These are phyloP conservation scores for Talaromyces thailandensis DNA, from an alignment of 495 filamentous ascomycete species.

Conservation along the genomic window DNA sequence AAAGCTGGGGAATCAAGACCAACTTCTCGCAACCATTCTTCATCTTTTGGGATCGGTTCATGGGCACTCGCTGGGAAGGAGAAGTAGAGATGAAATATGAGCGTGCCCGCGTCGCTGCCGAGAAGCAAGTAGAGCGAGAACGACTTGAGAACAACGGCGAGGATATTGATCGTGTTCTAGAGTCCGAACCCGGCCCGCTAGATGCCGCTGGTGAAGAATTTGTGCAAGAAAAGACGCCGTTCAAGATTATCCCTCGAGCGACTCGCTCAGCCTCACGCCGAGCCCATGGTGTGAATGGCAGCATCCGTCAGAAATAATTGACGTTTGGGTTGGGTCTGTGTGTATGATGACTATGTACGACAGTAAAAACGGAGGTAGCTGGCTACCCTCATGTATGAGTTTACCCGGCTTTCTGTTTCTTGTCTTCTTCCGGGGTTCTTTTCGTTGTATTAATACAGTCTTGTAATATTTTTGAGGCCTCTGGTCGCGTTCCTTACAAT, in stretches of 20 bases:
- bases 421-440: not conserved
- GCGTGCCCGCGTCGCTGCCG: constrained; percentile 30
- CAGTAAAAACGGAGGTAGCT: constrained; percentile 3
- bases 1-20: constrained; percentile 92
- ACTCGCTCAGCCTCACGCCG: constrained; percentile 1
- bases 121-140: constrained; percentile 26
- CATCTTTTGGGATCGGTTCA: constrained; percentile 41
- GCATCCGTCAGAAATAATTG: constrained; percentile 5
- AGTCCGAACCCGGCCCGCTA: constrained; percentile 2
- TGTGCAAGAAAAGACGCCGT: constrained; percentile 2
- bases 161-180: not conserved
- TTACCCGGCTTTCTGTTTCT: not conserved
- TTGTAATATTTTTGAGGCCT: not conserved
- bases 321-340: not conserved
- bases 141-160: constrained; percentile 4
- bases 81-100: constrained; percentile 37
- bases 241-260: constrained; percentile 5
- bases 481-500: not conserved
- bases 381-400: constrained; percentile 1
- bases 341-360: constrained; percentile 5
- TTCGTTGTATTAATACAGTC: constrained; percentile 1
- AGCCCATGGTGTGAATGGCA: constrained; percentile 5
- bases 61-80: constrained; percentile 38
- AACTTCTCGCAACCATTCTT: constrained; percentile 48
- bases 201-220: not conserved